phyloP scores from a whole-genome alignment of 2,329 filamentous ascomycete species.

The Pyrenochaeta sp. region DNA sequence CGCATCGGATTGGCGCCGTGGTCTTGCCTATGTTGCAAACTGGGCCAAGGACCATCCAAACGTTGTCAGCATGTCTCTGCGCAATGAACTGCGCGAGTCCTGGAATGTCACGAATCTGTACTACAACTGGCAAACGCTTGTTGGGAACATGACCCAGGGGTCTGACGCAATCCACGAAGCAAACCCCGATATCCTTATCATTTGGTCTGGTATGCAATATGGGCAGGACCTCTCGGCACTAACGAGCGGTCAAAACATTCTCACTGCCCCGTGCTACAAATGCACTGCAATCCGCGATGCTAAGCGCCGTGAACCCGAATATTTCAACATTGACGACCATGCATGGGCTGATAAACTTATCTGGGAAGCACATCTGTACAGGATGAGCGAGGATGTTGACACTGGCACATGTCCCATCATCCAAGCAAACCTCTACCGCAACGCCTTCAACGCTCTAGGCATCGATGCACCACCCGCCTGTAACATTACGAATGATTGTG shows the following conservation, averaged over 20 bases:
- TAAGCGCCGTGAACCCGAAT: conserved; percentile 52
- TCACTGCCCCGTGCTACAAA: conserved; percentile 51
- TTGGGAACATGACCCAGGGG: conserved; percentile 57
- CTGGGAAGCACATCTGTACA: conserved; percentile 69
- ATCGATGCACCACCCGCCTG: conserved; percentile 47
- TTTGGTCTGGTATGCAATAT: conserved; percentile 64
- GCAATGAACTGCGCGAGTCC: conserved; percentile 63
- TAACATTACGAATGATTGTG: conserved; percentile 46
- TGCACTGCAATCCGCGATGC: conserved; percentile 54
- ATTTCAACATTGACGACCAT: conserved; percentile 58
- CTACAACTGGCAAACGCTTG: conserved; percentile 44
- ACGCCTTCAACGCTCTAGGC: conserved; percentile 59
- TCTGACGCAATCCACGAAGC: conserved; percentile 60
- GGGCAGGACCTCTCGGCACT: conserved; percentile 61
- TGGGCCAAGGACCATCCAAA: conserved; percentile 61
- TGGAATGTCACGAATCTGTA: conserved; percentile 36
- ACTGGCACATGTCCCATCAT: conserved; percentile 59
- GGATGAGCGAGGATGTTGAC: conserved; percentile 48
- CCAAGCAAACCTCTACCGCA: conserved; percentile 59
- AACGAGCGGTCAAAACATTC: conserved; percentile 48
- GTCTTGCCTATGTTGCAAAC: conserved; percentile 60
- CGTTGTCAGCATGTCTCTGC: conserved; percentile 64
- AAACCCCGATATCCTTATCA: conserved; percentile 62
- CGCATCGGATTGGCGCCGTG: conserved; percentile 62
- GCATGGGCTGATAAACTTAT: conserved; percentile 64